Conservation (phyloP, 192 early-diverging fungal genomes). For the Entrophospora sp. region DNA sequence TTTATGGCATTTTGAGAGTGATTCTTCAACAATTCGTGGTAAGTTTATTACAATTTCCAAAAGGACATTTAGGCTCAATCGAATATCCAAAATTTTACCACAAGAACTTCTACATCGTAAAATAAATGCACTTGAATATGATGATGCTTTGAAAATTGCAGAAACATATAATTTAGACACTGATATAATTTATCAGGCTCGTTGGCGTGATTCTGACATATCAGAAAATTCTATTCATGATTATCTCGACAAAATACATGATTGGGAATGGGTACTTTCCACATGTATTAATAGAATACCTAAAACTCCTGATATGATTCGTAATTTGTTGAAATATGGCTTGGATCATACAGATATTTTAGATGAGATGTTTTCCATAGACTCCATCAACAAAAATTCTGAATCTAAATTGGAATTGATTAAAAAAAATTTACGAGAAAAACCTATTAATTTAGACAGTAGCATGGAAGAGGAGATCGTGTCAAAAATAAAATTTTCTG, state of each 20-base stretch:
- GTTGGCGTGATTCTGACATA: constrained; percentile 39
- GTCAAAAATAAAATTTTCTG: constrained; percentile 15
- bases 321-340: constrained; percentile 44
- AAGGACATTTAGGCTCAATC: constrained; percentile 24
- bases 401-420: constrained; percentile 24
- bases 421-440: constrained; percentile 18
- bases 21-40: constrained; percentile 23
- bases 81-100: constrained; percentile 34
- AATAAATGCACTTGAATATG: constrained; percentile 41
- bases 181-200: constrained; percentile 56
- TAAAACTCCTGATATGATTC: constrained; percentile 23
- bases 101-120: constrained; percentile 46
- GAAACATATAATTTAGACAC: constrained; percentile 38
- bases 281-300: constrained; percentile 38
- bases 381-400: constrained; percentile 18
- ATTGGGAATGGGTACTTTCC: constrained; percentile 52
- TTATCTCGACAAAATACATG: constrained; percentile 38
- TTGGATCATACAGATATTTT: constrained; percentile 39
- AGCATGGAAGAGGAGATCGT: not conserved
- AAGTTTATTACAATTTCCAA: constrained; percentile 29
- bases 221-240: constrained; percentile 29
- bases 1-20: constrained; percentile 22
- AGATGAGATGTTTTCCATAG: constrained; percentile 34
- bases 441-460: constrained; percentile 2
- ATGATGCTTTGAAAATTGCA: constrained; percentile 49